Conservation (phyloP, 352 stramenopile genomes). For the Phytophthora colocasiae region DNA sequence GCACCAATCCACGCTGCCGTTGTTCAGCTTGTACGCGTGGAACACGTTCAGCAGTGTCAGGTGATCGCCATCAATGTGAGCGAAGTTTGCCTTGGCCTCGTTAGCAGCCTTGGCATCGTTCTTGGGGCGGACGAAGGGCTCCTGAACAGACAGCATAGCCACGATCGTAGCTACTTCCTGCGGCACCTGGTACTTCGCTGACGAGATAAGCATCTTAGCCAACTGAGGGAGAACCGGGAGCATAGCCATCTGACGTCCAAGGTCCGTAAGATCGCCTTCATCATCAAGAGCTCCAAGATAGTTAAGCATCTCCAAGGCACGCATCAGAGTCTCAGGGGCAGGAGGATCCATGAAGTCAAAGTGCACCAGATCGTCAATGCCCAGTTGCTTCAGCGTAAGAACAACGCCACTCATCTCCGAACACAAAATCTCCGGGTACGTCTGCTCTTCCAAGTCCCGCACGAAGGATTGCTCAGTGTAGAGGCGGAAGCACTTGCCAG, state of each 20-base stretch:
- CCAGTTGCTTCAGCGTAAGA: conserved; percentile 97
- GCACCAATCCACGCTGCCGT: conserved; percentile 94
- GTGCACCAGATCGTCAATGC: conserved; percentile 99
- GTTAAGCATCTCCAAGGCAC: conserved; percentile 98
- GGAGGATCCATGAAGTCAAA: conserved; percentile 99
- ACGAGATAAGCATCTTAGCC: conserved; percentile 97
- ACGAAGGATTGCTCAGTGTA: conserved; percentile 99
- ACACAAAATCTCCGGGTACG: conserved; percentile 98
- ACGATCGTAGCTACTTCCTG: conserved; percentile 98
- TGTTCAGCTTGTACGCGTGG: conserved; percentile 96
- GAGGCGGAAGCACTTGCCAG: conserved; percentile 96
- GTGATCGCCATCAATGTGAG: conserved; percentile 96
- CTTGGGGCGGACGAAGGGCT: conserved; percentile 96
- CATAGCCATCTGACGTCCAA: conserved; percentile 94
- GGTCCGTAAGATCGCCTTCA: conserved; percentile 95
- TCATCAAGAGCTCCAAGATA: conserved; percentile 98
- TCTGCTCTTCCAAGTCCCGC: conserved; percentile 98
- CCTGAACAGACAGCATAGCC: conserved; percentile 95
- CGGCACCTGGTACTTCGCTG: conserved; percentile 95
- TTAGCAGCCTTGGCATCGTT: conserved; percentile 97
- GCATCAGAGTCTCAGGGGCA: conserved; percentile 98
- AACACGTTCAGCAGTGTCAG: conserved; percentile 98
- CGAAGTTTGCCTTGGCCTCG: conserved; percentile 97
- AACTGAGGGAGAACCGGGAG: conserved; percentile 98
- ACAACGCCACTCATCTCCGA: conserved; percentile 97